Conservation (phyloP, 768 basidiomycete genomes). For the Crepidotus variabilis region DNA sequence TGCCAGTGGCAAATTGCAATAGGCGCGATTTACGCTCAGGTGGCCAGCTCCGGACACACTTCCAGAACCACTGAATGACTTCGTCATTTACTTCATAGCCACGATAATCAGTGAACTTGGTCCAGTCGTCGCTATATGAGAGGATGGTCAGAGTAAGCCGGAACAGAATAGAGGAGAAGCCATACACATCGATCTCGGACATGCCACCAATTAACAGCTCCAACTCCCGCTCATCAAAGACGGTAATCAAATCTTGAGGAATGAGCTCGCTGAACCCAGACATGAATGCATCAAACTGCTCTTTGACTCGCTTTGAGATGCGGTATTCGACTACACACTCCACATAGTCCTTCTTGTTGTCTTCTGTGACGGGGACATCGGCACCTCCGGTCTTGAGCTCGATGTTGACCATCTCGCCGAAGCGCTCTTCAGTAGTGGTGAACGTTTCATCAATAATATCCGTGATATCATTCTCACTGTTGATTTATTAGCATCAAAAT, state of each 20-base stretch:
- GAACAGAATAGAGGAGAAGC: slow-evolving; percentile 14
- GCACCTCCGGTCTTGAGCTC: slow-evolving; percentile 89
- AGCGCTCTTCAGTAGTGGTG: slow-evolving; percentile 94
- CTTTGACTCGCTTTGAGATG: slow-evolving; percentile 94
- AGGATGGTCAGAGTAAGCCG: not conserved
- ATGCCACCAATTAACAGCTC: slow-evolving; percentile 98
- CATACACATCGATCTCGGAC: slow-evolving; percentile 98
- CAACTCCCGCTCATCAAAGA: slow-evolving; percentile 97
- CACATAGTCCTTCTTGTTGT: slow-evolving; percentile 99
- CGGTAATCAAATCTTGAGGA: slow-evolving; percentile 95
- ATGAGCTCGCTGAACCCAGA: slow-evolving; percentile 99
- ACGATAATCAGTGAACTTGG: slow-evolving; percentile 98
- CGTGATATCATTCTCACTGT: slow-evolving; percentile 95
- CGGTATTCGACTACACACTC: slow-evolving; percentile 94
- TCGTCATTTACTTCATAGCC: slow-evolving; percentile 95
- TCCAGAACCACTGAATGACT: slow-evolving; percentile 99
- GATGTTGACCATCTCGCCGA: slow-evolving; percentile 96
- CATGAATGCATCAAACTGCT: slow-evolving; percentile 99
- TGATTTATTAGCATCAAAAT: slow-evolving; percentile 4
- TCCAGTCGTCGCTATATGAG: slow-evolving; percentile 87
- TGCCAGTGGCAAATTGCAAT: slow-evolving; percentile 95
- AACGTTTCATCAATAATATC: slow-evolving; percentile 98
- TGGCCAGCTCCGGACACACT: slow-evolving; percentile 96
- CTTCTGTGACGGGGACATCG: slow-evolving; percentile 86
- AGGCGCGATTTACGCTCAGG: slow-evolving; percentile 96